Base-by-base conservation (phyloP, 805 yeast species). In the Nakazawaea wickerhamii region DNA sequence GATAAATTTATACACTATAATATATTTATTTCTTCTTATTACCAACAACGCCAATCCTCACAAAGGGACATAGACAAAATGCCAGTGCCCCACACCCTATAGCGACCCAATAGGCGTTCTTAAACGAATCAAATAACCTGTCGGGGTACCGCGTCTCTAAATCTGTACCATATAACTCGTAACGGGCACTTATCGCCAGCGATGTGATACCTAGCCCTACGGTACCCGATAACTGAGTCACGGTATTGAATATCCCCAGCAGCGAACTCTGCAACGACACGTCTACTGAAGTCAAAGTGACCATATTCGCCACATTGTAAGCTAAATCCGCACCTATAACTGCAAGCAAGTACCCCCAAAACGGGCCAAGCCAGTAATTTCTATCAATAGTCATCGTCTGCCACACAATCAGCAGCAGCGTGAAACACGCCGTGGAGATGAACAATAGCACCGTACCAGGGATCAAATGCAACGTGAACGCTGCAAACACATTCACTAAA, bases 291-390 rank as follows among this genome's bases (percentile, higher is more conserved):
- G 67, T 60, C 31, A 71, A 52, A 1, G 73, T 58, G 28, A 67
- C 64, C 52, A 72, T 54, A 43, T 68, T 72, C 20, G 65, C 62
- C 7, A 73, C 71, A 48, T 72, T 72, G 48, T 66, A 73, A 13
- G 66, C 54, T 4, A 73, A 49, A 52, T 73, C 78, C 0, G 75
- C 75, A 0, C 77, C 77, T 13, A 72, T 30, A 25, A 70, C 75
- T 0, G 64, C 53, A 21, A 67, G 49, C 11, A 60, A 50, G 39
- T 65, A 60, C 0, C 73, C 64, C 55, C 71, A 70, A 44, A 73
- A 70, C 17, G 76, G 72, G 14, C 73, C 68, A 4, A 67, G 53
- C 60, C 72, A 73, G 48, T 68, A 73, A 30, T 55, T 54, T 26
- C 67, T 49, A 25, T 58, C 47, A 1, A 59, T 56, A 3, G 59